phyloP scores from a whole-genome alignment of 176 grass and related monocot species.

The Eleusine coracana region DNA sequence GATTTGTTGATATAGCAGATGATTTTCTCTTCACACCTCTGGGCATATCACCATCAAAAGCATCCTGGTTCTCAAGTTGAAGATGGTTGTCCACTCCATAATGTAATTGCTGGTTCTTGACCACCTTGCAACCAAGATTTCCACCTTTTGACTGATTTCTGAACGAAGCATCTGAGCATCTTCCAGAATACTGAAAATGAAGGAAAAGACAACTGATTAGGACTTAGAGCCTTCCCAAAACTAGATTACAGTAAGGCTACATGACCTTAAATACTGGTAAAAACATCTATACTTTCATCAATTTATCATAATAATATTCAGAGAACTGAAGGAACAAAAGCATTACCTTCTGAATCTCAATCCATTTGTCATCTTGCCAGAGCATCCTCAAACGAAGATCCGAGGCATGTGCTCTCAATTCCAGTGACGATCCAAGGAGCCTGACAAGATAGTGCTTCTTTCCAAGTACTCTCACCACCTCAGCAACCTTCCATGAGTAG shows the following conservation, averaged over 20 bases:
- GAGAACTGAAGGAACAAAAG: conserved; percentile 38
- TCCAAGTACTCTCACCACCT: conserved; percentile 50
- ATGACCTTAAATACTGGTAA: conserved; percentile 18
- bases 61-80: conserved; percentile 48
- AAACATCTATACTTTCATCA: neutral
- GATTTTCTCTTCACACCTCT: conserved; percentile 61
- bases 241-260: conserved; percentile 4
- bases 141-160: conserved; percentile 45
- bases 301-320: neutral
- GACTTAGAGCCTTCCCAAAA: neutral
- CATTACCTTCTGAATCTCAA: conserved; percentile 70
- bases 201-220: conserved; percentile 24
- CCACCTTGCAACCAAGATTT: conserved; percentile 28
- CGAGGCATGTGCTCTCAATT: conserved; percentile 48
- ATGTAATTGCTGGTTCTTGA: neutral
- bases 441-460: conserved; percentile 56
- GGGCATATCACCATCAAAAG: conserved; percentile 46
- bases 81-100: conserved; percentile 19
- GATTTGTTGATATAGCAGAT: conserved; percentile 38
- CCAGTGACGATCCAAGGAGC: conserved; percentile 58
- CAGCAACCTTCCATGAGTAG: conserved; percentile 72
- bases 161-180: conserved; percentile 35
- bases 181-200: conserved; percentile 60
- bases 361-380: conserved; percentile 80
- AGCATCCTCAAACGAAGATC: conserved; percentile 58